Base-by-base conservation (phyloP, 345 rosid species). In the Citrus sinensis region DNA sequence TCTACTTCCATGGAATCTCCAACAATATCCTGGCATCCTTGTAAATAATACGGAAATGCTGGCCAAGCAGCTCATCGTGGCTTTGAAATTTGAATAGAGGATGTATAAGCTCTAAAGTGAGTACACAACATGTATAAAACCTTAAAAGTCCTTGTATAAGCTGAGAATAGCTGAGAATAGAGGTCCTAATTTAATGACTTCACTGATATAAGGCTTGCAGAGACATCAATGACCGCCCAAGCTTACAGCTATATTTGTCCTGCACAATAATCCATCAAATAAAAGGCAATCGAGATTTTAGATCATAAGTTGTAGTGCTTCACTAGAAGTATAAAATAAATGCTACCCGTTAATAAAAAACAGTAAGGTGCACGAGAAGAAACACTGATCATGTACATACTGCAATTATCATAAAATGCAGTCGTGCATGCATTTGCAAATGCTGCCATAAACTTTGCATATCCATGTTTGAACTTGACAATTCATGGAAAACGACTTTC, bases 21-120 rank as follows among this genome's bases (percentile, higher is more conserved):
- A 35, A 35, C 63, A 58, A 25, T n/a, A 68, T 59, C 73, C 73
- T 30, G 27, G 54, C 70, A 59, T 69, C 70, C 67, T 42, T 60
- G 59, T 60, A 46, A 30, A 27, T 4, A 27, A 61, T 8, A 25
- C 25, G 40, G 39, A 61, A 25, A 61, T 61, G 16, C 42, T 37
- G 5, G 67, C 25, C 13, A 37, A 74, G 56, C 73, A 24, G 11
- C 73, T 27, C 29, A 16, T 49, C 19, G 10, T 49, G 60, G 39
- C 60, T 51, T 51, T 51, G 62, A 70, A 70, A 60, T 17, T 70
- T 51, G 60, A 70, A 68, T 9, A 61, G 29, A 61, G n/a, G 19
- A 25, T 16, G 22, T 61, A 37, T 56, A 22, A 46, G 14, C 51
- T 46, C 14, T 46, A 13, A 13, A 46, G 51, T 46, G 37, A 16